Conservation (phyloP, 306 rosid genomes). For the Corylus avellana region DNA sequence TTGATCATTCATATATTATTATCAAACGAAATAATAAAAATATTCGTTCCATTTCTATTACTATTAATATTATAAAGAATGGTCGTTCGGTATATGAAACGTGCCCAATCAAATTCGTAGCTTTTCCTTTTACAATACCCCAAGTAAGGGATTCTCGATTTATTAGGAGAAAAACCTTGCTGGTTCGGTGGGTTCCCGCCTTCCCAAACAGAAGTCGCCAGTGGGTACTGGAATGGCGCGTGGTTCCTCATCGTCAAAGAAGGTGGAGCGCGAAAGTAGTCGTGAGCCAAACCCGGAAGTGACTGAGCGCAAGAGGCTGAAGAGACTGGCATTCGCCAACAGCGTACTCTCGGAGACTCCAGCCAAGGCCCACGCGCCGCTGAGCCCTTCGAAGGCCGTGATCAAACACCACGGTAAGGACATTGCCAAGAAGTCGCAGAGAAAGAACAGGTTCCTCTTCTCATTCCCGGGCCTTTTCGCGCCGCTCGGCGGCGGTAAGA, state of each 20-base stretch:
- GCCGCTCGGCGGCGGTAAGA: slow-evolving; percentile 71
- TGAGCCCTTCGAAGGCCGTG: slow-evolving; percentile 63
- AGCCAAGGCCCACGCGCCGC: slow-evolving; percentile 35
- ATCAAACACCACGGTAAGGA: slow-evolving; percentile 82
- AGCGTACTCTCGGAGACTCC: slow-evolving; percentile 54
- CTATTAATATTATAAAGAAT: no score
- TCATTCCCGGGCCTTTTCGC: slow-evolving; percentile 82
- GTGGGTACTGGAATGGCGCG: slow-evolving; percentile 37
- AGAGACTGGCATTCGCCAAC: slow-evolving; percentile 62
- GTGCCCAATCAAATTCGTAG: no score
- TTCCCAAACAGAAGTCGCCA: no score
- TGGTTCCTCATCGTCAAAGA: slow-evolving; percentile 32
- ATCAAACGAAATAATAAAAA: no score
- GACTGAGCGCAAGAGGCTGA: slow-evolving; percentile 67
- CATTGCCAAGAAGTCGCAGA: slow-evolving; percentile 78
- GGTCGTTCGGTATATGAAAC: no score
- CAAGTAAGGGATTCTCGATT: no score
- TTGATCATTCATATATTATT: no score
- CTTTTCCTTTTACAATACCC: no score
- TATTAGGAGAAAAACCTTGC: no score
- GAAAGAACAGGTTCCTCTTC: slow-evolving; percentile 81
- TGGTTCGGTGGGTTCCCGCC: no score
- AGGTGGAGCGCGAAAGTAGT: not conserved
- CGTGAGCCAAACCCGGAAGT: slow-evolving; percentile 40
- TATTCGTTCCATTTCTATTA: no score